phyloP scores from a whole-genome alignment of 176 grass and related monocot species.

The Areca catechu region DNA sequence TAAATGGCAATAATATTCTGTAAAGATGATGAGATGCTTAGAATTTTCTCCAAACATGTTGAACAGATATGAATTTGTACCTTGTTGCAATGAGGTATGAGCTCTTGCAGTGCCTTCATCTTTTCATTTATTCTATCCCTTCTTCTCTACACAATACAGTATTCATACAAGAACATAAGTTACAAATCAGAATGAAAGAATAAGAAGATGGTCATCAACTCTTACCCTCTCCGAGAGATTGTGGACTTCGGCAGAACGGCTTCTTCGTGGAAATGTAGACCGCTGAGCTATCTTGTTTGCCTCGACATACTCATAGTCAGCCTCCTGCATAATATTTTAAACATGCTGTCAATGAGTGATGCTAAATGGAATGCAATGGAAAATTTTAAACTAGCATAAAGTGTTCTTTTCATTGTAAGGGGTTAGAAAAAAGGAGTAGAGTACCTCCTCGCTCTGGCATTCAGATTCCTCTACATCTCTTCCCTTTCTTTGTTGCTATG shows the following conservation, averaged over 20 bases:
- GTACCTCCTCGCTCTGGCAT: slow-evolving; percentile 70
- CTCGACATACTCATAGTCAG: slow-evolving; percentile 43
- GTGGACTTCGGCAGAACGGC: slow-evolving; percentile 83
- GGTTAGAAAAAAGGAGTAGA: background rate
- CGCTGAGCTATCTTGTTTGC: slow-evolving; percentile 37
- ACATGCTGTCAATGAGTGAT: no score
- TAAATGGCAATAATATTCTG: no score
- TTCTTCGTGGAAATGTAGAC: slow-evolving; percentile 41
- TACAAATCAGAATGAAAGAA: background rate
- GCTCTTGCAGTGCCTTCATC: slow-evolving; percentile 90
- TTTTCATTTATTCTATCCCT: slow-evolving; percentile 95
- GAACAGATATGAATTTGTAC: slow-evolving; percentile 12
- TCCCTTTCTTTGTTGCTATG: slow-evolving; percentile 57
- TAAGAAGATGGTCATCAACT: slow-evolving; percentile 3
- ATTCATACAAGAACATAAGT: background rate
- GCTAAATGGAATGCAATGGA: no score
- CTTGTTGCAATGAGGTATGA: slow-evolving; percentile 99
- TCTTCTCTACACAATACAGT: slow-evolving; percentile 59
- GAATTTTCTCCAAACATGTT: no score
- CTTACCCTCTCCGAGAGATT: slow-evolving; percentile 90
- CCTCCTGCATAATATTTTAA: slow-evolving; percentile 32
- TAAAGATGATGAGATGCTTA: no score
- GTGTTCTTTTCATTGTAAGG: no score
- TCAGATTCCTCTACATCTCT: slow-evolving; percentile 68
- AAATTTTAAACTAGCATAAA: no score